Evolutionary conservation across 1,284 basidiomycete genomes (phyloP).

Genomic region (Puccinia brachypodii): DNA sequence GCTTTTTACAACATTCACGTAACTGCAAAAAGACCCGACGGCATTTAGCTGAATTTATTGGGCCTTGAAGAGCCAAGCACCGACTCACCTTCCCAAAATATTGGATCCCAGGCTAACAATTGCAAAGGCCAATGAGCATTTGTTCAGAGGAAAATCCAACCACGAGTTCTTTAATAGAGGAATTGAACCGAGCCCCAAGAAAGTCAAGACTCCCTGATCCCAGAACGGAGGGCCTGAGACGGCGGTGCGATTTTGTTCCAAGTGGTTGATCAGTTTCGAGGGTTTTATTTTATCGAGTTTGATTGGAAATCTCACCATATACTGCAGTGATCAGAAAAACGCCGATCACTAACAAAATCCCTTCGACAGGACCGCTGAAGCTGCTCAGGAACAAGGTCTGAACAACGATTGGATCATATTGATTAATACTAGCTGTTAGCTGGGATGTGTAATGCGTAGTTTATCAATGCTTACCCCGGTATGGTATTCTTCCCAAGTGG

Average conservation of each 20-base stretch:
- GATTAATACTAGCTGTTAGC: background rate
- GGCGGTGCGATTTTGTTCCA: background rate
- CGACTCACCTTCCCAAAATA: slow-evolving; percentile 67
- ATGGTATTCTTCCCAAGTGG: slow-evolving; percentile 97
- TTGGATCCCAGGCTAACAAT: slow-evolving; percentile 75
- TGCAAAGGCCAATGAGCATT: slow-evolving; percentile 80
- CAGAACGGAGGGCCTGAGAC: slow-evolving; percentile 69
- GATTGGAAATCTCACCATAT: slow-evolving; percentile 61
- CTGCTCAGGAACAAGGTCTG: slow-evolving; percentile 83
- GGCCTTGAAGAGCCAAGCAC: slow-evolving; percentile 20
- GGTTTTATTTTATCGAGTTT: background rate
- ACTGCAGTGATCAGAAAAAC: slow-evolving; percentile 78
- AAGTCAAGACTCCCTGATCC: slow-evolving; percentile 71
- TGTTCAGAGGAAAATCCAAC: slow-evolving; percentile 73
- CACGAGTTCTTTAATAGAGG: slow-evolving; percentile 59
- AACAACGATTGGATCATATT: background rate
- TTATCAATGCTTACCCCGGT: slow-evolving; percentile 64
- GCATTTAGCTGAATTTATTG: background rate
- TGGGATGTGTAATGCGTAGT: background rate
- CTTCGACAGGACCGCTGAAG: slow-evolving; percentile 95
- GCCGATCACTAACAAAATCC: slow-evolving; percentile 79
- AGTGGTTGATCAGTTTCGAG: background rate
- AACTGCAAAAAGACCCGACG: slow-evolving; percentile 20
- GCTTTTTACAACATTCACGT: slow-evolving; percentile 65
- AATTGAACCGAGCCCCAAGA: slow-evolving; percentile 65